Base-by-base conservation (phyloP, 371 early-diverging fungal species). In the Nematocida sp. region DNA sequence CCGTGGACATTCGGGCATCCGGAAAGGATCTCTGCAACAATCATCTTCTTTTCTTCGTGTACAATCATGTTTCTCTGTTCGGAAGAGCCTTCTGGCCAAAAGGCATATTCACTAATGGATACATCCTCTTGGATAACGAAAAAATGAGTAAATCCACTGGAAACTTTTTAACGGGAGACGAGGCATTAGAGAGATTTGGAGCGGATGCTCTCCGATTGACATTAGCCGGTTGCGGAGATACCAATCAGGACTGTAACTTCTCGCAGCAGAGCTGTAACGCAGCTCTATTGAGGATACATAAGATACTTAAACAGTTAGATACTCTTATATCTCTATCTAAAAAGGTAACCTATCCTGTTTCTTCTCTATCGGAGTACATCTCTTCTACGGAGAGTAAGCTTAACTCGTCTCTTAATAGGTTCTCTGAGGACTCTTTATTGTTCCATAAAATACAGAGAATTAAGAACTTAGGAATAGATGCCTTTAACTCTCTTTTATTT, bases 101-200 rank as follows among this genome's bases (percentile, higher is more conserved):
- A 35, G 87, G 86, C 68, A 86, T 97, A 54, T 92, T 94, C 59
- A 88, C 90, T 77, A 99, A 99, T 86, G 98, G 99, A 40, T 94
- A 97, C 84, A 86, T 97, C 84, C 84, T 95, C 85, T 84, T 98
- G 68, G 95, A 99, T 85, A 86, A 88, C 63, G 91, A 92, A 56
- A 99, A 99, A 88, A 99, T 99, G 99, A 89, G 93, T 81, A 99
- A 99, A 87, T 91, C 91, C 49, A 93, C 93, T n/a, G 98, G 98
- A 54, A 99, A 97, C 88, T 96, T 93, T 80, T 83, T 97, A 86
- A 93, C 93, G 48, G 87, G 94, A 64, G 84, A 86, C 28, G 90
- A 95, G 63, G 88, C 91, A 26, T 82, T 93, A 33, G 86, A 86
- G 35, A 90, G 88, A 80, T 99, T 89, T 80, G 94, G 97, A 77